A percentile compares a stretch with the other conserved stretches of the same genome.
Evolutionary conservation across 495 filamentous ascomycete species (phyloP).

Genomic region (Letharia lupina): DNA sequence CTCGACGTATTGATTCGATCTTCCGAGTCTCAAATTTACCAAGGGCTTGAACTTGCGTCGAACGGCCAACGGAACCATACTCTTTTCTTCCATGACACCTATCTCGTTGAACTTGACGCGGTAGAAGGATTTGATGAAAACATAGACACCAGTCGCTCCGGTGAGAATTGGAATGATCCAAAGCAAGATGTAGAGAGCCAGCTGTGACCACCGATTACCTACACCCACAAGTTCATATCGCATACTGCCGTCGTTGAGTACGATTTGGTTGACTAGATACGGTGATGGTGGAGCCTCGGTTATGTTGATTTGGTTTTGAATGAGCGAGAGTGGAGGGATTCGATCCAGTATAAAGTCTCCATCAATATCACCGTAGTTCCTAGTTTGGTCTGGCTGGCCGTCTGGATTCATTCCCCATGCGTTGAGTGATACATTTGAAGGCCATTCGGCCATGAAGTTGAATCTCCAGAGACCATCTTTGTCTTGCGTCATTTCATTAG

Average conservation of each 20-base stretch:
- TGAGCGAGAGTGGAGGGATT: slow-evolving; percentile 35
- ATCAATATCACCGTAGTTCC: slow-evolving; percentile 43
- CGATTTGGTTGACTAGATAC: slow-evolving; percentile 37
- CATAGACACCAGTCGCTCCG: slow-evolving; percentile 33
- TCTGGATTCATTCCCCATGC: slow-evolving; percentile 43
- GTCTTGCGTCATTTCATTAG: slow-evolving; percentile 42
- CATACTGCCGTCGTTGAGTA: slow-evolving; percentile 38
- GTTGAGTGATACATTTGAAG: slow-evolving; percentile 39
- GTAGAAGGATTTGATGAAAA: slow-evolving; percentile 43
- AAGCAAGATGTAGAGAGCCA: slow-evolving; percentile 40
- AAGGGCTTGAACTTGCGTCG: slow-evolving; percentile 27
- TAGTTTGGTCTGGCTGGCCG: slow-evolving; percentile 40
- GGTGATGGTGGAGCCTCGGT: slow-evolving; percentile 37
- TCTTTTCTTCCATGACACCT: slow-evolving; percentile 47
- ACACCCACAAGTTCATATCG: slow-evolving; percentile 37
- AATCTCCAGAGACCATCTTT: slow-evolving; percentile 39
- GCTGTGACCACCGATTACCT: slow-evolving; percentile 37
- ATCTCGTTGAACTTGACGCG: slow-evolving; percentile 44
- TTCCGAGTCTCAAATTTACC: slow-evolving; percentile 28
- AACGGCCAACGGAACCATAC: slow-evolving; percentile 34
- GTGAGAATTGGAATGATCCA: slow-evolving; percentile 36
- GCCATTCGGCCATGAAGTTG: slow-evolving; percentile 46
- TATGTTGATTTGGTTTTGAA: slow-evolving; percentile 40
- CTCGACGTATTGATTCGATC: slow-evolving; percentile 33
- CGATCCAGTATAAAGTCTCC: slow-evolving; percentile 36